Conservation (phyloP, 805 yeast species). For the Teunomyces cretensis region DNA sequence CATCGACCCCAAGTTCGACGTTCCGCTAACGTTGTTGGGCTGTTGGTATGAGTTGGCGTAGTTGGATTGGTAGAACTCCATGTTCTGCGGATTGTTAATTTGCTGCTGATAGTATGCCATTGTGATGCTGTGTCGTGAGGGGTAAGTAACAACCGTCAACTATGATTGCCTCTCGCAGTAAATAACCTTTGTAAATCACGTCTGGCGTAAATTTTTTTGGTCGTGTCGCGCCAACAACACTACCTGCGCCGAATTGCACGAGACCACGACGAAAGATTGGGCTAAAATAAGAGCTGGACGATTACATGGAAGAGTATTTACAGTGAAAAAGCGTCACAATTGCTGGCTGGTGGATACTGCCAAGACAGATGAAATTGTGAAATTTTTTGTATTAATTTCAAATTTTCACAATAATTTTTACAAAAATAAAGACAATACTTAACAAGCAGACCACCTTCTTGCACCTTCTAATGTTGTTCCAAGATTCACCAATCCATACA, state of each 20-base stretch:
- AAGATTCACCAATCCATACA: no score
- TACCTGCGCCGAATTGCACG: not conserved
- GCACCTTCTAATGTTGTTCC: no score
- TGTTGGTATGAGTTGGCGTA: slow-evolving; percentile 30
- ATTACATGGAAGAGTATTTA: no score
- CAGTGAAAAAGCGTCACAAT: no score
- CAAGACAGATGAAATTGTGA: no score
- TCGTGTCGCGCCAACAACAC: not conserved
- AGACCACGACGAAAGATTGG: no score
- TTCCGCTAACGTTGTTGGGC: slow-evolving; percentile 15
- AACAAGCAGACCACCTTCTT: no score
- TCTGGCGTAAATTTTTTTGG: slow-evolving; percentile 4
- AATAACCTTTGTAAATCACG: not conserved
- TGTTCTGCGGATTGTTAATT: slow-evolving; percentile 31
- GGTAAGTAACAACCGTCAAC: not conserved
- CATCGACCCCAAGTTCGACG: slow-evolving; percentile 37
- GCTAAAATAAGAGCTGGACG: no score
- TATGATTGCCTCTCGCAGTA: not conserved
- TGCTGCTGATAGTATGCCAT: slow-evolving; percentile 45
- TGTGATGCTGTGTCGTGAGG: not conserved
- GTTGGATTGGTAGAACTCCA: slow-evolving; percentile 44
- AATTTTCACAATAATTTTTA: no score
- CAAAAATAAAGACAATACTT: no score
- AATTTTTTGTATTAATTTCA: no score
- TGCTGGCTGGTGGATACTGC: no score